Evolutionary conservation across 192 early-diverging fungal species (phyloP), one percentile per base, ranked within the genome.

Genomic region (Haplosporangium gracile): DNA sequence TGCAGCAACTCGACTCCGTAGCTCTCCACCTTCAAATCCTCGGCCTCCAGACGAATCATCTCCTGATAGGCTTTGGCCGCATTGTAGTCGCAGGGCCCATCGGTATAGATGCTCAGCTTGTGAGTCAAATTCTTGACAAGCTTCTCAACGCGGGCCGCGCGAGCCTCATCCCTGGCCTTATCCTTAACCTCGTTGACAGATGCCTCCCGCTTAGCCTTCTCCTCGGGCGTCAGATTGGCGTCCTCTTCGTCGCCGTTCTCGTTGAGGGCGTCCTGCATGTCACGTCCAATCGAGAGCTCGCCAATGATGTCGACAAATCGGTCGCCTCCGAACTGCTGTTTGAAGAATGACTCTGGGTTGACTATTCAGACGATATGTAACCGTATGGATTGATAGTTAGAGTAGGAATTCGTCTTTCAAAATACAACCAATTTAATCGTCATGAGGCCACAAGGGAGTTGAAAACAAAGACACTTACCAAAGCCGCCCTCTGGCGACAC

Each of bases 261-360:
- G 43, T 94, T 91, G 79, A 96, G 82, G 38, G 96, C 96, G 63
- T 97, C 95, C 70, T 93, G 93, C 89, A 99, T 97, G 78, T 99
- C 98, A 69, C 94, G 90, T 43, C 97, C 97, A 80, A 99, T 98
- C 26, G 96, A 97, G 72, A 99, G 97, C 82, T 99, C 99, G 42
- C 99, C 99, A 89, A 99, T 98, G 87, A 99, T 95, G 88, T 96
- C 95, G n/a, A 95, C 93, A 91, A 99, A 99, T 69, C 96, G 94
- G 83, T 99, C 99, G 45, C 98, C 98, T 72, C 99, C 99, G 92
- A 99, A 99, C 70, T 96, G 95, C 90, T 97, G 94, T 81, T 92
- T 95, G 89, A 99, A 99, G 91, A 99, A 99, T 74, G 96, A 96
- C 68, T 95, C 93, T 24, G 99, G 97, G 79, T 99, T 97, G 53